Evolutionary conservation across 495 filamentous ascomycete genomes (phyloP).

Genomic region (Melanomma pulvis-pyrius): DNA sequence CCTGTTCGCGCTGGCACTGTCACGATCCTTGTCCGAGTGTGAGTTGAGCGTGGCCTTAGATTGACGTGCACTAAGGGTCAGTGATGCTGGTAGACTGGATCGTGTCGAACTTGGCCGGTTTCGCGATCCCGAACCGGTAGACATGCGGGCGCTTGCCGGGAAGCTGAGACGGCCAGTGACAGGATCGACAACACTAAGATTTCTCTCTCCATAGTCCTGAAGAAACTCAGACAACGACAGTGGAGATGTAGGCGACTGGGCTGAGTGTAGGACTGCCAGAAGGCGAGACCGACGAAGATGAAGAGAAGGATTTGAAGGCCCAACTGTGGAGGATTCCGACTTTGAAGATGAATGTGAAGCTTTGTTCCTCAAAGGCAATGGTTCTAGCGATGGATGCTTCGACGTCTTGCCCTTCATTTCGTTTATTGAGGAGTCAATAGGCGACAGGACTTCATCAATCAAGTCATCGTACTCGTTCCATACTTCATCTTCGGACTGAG

Average conservation of each 20-base stretch:
- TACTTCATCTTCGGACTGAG: slow-evolving; percentile 78
- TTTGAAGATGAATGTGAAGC: slow-evolving; percentile 22
- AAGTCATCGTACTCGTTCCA: slow-evolving; percentile 96
- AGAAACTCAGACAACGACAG: slow-evolving; percentile 59
- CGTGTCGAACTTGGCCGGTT: slow-evolving; percentile 44
- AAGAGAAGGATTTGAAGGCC: slow-evolving; percentile 28
- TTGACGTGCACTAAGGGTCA: slow-evolving; percentile 33
- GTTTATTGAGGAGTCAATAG: slow-evolving; percentile 31
- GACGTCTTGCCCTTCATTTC: not conserved
- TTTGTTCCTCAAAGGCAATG: slow-evolving; percentile 15
- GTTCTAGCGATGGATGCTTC: slow-evolving; percentile 19
- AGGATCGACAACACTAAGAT: slow-evolving; percentile 47
- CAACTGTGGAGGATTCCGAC: slow-evolving; percentile 24
- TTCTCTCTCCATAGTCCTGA: slow-evolving; percentile 54
- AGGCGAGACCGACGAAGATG: slow-evolving; percentile 38
- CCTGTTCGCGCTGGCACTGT: slow-evolving; percentile 31
- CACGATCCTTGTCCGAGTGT: slow-evolving; percentile 33
- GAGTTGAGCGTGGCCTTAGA: slow-evolving; percentile 39
- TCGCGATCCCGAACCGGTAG: slow-evolving; percentile 48
- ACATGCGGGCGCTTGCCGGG: slow-evolving; percentile 48
- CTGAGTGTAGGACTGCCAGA: slow-evolving; percentile 36
- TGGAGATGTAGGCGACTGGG: slow-evolving; percentile 52
- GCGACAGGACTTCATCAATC: slow-evolving; percentile 70
- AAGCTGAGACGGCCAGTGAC: slow-evolving; percentile 47
- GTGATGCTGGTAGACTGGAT: slow-evolving; percentile 38